Conservation (phyloP, 225 moss, liverwort and hornwort species). For the Polytrichum formosum region DNA sequence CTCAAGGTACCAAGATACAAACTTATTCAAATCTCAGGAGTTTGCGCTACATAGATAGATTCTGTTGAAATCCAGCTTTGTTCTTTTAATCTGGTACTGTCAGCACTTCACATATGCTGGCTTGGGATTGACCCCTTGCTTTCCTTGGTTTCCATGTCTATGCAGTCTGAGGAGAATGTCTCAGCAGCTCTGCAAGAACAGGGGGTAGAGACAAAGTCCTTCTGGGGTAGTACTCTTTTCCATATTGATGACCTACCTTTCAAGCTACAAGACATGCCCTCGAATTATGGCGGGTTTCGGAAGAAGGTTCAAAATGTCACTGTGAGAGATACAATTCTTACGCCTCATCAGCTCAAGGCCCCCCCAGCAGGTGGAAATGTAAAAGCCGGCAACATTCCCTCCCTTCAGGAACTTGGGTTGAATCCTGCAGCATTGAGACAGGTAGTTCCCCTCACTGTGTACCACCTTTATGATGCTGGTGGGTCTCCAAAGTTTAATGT, state of each 20-base stretch:
- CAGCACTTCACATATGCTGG: too few relatives aligned
- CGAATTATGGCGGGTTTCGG: conserved; percentile 95
- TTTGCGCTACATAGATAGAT: too few relatives aligned
- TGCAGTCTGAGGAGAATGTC: conserved; percentile 72
- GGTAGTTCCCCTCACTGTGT: conserved; percentile 12
- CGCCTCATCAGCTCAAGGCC: conserved; percentile 75
- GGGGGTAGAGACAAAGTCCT: conserved; percentile 73
- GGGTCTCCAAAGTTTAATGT: too few relatives aligned
- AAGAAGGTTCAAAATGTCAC: conserved; percentile 70
- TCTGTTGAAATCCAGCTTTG: too few relatives aligned
- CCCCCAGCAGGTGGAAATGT: conserved; percentile 70
- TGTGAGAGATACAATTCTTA: conserved; percentile 59
- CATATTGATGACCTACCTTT: conserved; percentile 92
- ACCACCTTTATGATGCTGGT: too few relatives aligned
- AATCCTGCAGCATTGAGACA: conserved; percentile 59
- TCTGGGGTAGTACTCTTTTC: conserved; percentile 96
- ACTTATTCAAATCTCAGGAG: too few relatives aligned
- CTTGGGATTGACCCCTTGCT: too few relatives aligned
- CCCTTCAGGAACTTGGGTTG: conserved; percentile 82
- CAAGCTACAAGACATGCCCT: conserved; percentile 87
- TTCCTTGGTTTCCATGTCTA: too few relatives aligned
- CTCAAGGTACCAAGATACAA: conserved; percentile 37
- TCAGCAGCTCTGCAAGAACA: conserved; percentile 63
- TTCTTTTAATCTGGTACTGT: too few relatives aligned
- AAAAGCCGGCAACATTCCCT: conserved; percentile 77